Evolutionary conservation across 2,329 filamentous ascomycete species (phyloP).

Genomic region (Fusarium cyanostomum): DNA sequence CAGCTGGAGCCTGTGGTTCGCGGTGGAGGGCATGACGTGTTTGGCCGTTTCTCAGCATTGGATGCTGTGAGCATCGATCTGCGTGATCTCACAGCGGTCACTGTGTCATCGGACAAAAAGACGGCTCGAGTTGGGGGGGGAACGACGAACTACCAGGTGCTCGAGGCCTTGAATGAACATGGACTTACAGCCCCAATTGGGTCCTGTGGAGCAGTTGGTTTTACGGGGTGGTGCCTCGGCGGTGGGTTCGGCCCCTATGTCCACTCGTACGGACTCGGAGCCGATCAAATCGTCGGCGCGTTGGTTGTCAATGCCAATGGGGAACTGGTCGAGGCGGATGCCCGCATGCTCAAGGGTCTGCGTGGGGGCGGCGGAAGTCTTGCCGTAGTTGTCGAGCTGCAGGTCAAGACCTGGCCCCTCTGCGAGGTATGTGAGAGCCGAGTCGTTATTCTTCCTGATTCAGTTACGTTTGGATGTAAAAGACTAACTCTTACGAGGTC

Average conservation of each 20-base stretch:
- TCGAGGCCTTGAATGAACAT: not conserved
- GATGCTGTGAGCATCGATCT: slow-evolving; percentile 13
- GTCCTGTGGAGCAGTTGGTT: slow-evolving; percentile 11
- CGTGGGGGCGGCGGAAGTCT: slow-evolving; percentile 18
- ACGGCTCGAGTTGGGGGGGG: slow-evolving; percentile 8
- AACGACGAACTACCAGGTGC: not conserved
- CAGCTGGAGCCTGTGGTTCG: slow-evolving; percentile 5
- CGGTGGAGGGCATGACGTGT: slow-evolving; percentile 15
- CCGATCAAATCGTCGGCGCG: slow-evolving; percentile 16
- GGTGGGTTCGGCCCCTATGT: slow-evolving; percentile 17
- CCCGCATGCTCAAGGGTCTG: slow-evolving; percentile 10
- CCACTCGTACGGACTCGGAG: slow-evolving; percentile 13
- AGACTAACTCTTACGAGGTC: not conserved
- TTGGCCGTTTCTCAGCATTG: slow-evolving; percentile 8
- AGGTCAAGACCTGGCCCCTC: slow-evolving; percentile 6
- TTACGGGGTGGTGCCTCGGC: slow-evolving; percentile 8
- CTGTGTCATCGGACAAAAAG: not conserved
- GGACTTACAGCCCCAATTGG: slow-evolving; percentile 4
- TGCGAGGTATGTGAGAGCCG: not conserved
- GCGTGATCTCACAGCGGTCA: not conserved
- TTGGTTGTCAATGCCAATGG: slow-evolving; percentile 16
- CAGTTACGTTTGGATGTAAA: not conserved
- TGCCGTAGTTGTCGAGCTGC: slow-evolving; percentile 15
- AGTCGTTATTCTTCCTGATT: not conserved
- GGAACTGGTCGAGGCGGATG: slow-evolving; percentile 10